Base-by-base conservation (phyloP, 2,329 filamentous ascomycete species). In the Aschersonia sp. region DNA sequence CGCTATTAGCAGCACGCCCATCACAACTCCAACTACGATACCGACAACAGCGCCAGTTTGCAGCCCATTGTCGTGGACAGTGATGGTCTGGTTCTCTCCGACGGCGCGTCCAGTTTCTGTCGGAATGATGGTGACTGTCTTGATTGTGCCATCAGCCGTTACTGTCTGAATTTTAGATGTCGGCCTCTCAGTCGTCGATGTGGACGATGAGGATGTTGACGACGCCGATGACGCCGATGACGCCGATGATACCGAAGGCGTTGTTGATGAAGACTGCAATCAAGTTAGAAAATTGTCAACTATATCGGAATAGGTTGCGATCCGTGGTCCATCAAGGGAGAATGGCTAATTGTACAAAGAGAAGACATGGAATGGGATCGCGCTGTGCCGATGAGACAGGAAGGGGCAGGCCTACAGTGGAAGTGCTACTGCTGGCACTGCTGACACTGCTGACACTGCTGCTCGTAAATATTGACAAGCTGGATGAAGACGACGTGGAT, bases 101-200 rank as follows among this genome's bases (percentile, higher is more conserved):
- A 55, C 55, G 4, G 50, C 44, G 1, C 55, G 47, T 10, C 49
- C 52, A 12, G 55, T 58, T 6, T 51, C 52, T 1, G 70, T 70
- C 0, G 75, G 73, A 6, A 66, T 66, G 12, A 75, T 67, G 1
- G 73, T 78, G 4, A 81, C 69, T 1, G 76, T 81, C 49, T 67
- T 69, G 29, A 78, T 63, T 5, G 63, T 69, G 14, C 76, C 76
- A 8, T 67, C 71, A 6, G 68, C 66, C 0, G 76, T 81, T 8
- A 81, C 68, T 0, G 78, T 81, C 55, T 71, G 64, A 2, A 76
- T 55, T 0, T 54, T 59, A 11, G 59, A 57, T 6, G 45, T 51
- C 4, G 49, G 37, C 30, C 32, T 46, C 8, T 47, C n/a, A 7
- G 44, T 44, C 9, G 39, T 30, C 14, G 44, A 29, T 44, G 39